phyloP scores from a whole-genome alignment of 441 rosid genomes.

The Gossypium lobatum region DNA sequence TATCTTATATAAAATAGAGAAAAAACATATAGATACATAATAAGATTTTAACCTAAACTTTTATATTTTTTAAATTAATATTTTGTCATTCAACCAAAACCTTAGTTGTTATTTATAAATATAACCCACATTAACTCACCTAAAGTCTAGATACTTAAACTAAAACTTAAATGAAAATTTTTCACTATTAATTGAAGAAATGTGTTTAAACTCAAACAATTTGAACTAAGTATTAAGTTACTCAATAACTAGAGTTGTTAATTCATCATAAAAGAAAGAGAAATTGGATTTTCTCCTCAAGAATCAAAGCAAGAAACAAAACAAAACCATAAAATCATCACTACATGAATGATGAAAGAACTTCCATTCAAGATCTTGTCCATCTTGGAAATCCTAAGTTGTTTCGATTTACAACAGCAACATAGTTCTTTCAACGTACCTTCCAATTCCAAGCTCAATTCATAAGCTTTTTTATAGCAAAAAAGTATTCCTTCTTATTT shows the following conservation, averaged over 20 bases:
- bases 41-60: too few species aligned
- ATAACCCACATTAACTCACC: too few species aligned
- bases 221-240: too few species aligned
- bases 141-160: not conserved
- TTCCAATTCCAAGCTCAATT: not conserved
- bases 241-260: too few species aligned
- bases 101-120: too few species aligned
- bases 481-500: slow-evolving; percentile 20
- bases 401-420: not conserved
- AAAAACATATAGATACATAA: too few species aligned
- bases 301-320: not conserved
- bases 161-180: not conserved
- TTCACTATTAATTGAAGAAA: too few species aligned
- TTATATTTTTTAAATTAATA: too few species aligned
- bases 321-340: not conserved
- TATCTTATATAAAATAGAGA: too few species aligned
- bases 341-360: not conserved
- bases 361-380: not conserved
- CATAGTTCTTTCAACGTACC: not conserved
- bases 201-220: too few species aligned
- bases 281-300: not conserved
- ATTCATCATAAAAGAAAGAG: not conserved
- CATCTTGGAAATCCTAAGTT: not conserved
- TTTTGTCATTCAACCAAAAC: too few species aligned
- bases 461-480: not conserved